Conservation (phyloP, 495 filamentous ascomycete genomes). For the Achaetomiella virescens region DNA sequence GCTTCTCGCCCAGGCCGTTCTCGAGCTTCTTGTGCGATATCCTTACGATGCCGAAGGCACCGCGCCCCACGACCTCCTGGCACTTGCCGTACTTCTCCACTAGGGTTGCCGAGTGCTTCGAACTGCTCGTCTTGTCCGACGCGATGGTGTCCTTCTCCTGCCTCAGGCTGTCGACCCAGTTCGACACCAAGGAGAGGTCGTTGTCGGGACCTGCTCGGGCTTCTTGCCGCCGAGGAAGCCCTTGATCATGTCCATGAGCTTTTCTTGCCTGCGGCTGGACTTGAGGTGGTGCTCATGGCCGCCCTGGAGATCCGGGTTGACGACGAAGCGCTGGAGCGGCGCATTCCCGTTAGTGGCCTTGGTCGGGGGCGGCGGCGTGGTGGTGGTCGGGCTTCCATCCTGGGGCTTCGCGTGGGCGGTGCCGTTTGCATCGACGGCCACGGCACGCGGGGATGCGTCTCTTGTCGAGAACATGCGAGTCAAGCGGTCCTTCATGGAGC, state of each 20-base stretch:
- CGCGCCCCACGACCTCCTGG: conserved; percentile 95
- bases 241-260: conserved; percentile 85
- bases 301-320: conserved; percentile 41
- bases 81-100: conserved; percentile 99
- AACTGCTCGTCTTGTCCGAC: conserved; percentile 66
- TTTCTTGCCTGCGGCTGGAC: conserved; percentile 85
- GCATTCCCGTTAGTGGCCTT: conserved; percentile 23
- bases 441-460: conserved; percentile 27
- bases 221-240: conserved; percentile 74
- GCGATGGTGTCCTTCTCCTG: conserved; percentile 70
- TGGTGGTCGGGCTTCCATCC: conserved; percentile 2
- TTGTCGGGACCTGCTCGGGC: conserved; percentile 67
- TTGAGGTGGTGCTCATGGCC: conserved; percentile 83
- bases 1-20: conserved; percentile 75
- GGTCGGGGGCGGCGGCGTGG: conserved; percentile 17
- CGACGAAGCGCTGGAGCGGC: conserved; percentile 38
- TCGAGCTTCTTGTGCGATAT: conserved; percentile 96
- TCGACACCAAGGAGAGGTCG: conserved; percentile 87
- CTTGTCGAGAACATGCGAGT: conserved; percentile 49
- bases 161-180: conserved; percentile 91
- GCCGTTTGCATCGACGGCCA: conserved; percentile 17
- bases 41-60: conserved; percentile 93
- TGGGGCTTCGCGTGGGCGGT: conserved; percentile 8
- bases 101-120: conserved; percentile 72
- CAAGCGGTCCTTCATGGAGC: conserved; percentile 43